Evolutionary conservation across 352 stramenopile genomes (phyloP), one percentile per base, ranked within the genome.

Genomic region (Phytophthora uliginosa): DNA sequence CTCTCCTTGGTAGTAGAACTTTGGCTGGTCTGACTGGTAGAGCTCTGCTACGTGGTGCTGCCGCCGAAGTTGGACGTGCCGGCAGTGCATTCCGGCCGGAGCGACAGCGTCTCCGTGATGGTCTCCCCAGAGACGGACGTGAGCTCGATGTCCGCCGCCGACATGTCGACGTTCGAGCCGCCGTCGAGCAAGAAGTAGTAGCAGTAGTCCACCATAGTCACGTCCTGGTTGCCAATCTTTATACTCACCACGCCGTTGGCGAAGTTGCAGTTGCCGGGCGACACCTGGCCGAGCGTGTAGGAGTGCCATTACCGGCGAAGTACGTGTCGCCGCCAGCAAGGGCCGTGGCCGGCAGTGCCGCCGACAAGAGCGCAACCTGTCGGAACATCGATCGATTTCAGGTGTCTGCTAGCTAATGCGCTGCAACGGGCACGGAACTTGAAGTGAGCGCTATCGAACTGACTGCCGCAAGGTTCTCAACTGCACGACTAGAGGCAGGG

Each of bases 151-250:
- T 73, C 59, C 15, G 90, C 69, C 12, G 71, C 63, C 17, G 63
- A 72, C 3, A 88, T 71, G 40, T 88, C 69, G 40, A 77, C 54
- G 63, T 66, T 64, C 31, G 58, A 52, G 8, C 71, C 70, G n/a
- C 71, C 74, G n/a, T 81, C 75, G 2, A 88, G 65, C 31, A 91
- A 38, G 54, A 77, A 93, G 70, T 91, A 93, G 69, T 84, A 92
- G 31, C 82, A 88, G 50, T 84, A 91, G 69, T 81, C 81, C 36
- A 93, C 72, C 85, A 92, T 91, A 2, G 71, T 84, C 24, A 87
- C 88, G 59, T 78, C 89, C 74, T 73, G 89, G 42, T 81, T 73
- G 70, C 77, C 82, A 45, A 89, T 83, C 28, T 74, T 77, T 8
- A 88, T 26, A 48, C 64, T 78, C 2, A 59, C 53, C 22, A 89